Base-by-base conservation (phyloP, 495 filamentous ascomycete species). In the Physcia stellaris region DNA sequence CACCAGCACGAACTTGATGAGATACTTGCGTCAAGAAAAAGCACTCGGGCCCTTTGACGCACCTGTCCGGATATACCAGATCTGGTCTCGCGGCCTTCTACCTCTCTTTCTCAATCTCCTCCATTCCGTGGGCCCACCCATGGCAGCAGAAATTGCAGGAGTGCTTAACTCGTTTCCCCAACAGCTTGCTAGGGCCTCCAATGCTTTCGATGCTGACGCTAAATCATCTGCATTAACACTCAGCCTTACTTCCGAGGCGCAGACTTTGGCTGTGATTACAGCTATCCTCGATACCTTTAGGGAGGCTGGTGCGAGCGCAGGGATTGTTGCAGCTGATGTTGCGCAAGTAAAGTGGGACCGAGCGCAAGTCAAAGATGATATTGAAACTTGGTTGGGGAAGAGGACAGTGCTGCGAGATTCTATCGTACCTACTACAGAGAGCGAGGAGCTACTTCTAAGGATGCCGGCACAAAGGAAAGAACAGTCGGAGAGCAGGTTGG, bases 101-200 rank as follows among this genome's bases (percentile, higher is more conserved):
- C 88, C 90, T 0, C 58, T 98, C 9, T 75, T 87, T n/a, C 68
- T 98, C 24, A 95, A 95, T 54, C 67, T 98, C 23, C 74, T 98
- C 27, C 72, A 76, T 45, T 75, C 83, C 20, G 76, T 96, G 18
- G 82, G 85, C 16, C 64, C 76, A 1, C 73, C 83, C 2, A 69
- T 82, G 46, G 85, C 86, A 1, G 75, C 77, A 0, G 92, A 98
- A 48, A 75, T 95, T 17, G 72, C 80, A 2, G 73, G 75, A 32
- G 92, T 94, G 56, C 71, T 96, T 13, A 87, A 85, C 48, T 77
- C 82, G 49, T 93, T 90, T 50, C 76, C 80, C 18, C 68, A 71
- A 26, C 75, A 92, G 26, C 70, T 95, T 7, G 52, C 51, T 16
- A 68, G 78, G 4, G 73, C 74, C 10, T 61, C 72, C 4, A 68